A percentile compares a stretch with the other conserved stretches of the same genome.
Conservation (phyloP, 352 stramenopile species). For the Pythium folliculosum region DNA sequence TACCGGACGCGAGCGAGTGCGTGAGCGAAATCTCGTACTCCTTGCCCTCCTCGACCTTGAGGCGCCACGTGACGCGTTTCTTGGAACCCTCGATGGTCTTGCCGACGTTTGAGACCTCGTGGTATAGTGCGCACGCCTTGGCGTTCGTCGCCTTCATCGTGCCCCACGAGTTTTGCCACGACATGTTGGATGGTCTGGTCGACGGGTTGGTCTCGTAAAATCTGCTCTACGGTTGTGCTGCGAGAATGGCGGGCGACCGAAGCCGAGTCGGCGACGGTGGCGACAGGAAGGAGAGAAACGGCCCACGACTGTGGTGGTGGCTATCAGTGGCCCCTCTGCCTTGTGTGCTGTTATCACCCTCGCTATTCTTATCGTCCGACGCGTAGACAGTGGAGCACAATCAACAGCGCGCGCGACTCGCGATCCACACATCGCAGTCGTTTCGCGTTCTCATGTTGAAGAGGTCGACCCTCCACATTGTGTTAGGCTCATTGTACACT, state of each 20-base stretch:
- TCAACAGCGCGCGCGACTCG: neutral
- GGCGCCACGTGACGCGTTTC: slow-evolving; percentile 80
- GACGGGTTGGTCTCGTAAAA: neutral
- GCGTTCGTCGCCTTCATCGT: slow-evolving; percentile 74
- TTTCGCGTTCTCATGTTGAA: neutral
- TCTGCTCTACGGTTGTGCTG: neutral
- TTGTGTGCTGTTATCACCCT: neutral
- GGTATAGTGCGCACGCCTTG: slow-evolving; percentile 74
- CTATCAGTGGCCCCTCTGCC: neutral
- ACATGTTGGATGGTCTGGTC: slow-evolving; percentile 37
- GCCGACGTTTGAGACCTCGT: slow-evolving; percentile 78
- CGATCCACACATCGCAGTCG: neutral
- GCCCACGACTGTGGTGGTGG: neutral
- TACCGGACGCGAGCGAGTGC: slow-evolving; percentile 77
- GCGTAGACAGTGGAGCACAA: neutral
- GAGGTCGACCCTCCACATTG: too few relatives aligned
- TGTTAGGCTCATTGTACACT: neutral
- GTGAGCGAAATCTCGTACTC: slow-evolving; percentile 86
- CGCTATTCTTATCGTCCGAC: slow-evolving; percentile 11
- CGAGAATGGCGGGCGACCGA: slow-evolving; percentile 1
- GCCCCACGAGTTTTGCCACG: slow-evolving; percentile 67
- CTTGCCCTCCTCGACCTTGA: slow-evolving; percentile 79
- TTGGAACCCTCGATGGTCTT: slow-evolving; percentile 87
- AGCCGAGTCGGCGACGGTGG: neutral
- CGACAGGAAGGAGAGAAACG: slow-evolving; percentile 7